Conservation (phyloP, 768 basidiomycete species). For the Trametes villosa region DNA sequence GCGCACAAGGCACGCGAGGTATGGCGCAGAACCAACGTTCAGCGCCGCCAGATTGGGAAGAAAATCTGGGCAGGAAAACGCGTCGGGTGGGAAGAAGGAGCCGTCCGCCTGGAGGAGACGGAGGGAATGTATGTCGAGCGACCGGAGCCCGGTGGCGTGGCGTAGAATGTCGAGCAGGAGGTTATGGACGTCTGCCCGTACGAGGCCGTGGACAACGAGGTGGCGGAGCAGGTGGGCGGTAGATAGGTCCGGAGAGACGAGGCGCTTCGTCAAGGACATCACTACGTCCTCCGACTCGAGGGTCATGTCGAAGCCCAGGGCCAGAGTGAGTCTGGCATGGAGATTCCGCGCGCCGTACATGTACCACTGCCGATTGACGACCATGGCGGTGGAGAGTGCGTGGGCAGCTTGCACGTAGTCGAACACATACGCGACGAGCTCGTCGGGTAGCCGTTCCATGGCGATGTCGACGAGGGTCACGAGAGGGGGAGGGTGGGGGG, state of each 20-base stretch:
- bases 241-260: constrained; percentile 12
- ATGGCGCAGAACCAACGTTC: constrained; percentile 18
- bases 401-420: constrained; percentile 1
- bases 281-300: constrained; percentile 9
- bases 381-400: constrained; percentile 21
- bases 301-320: constrained; percentile 6
- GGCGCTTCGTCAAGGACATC: constrained; percentile 17
- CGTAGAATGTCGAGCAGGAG: constrained; percentile 17
- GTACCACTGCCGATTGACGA: constrained; percentile 20
- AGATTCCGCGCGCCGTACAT: constrained; percentile 24
- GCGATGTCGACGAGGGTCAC: background rate
- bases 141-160: constrained; percentile 16
- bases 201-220: constrained; percentile 18
- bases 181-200: constrained; percentile 3
- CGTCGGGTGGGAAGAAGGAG: constrained; percentile 5
- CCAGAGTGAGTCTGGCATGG: constrained; percentile 17
- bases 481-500: background rate
- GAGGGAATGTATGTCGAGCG: constrained; percentile 20
- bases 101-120: background rate
- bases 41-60: constrained; percentile 29
- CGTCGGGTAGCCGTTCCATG: constrained; percentile 19
- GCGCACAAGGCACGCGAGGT: background rate
- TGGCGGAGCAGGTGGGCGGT: constrained; percentile 25
- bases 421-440: constrained; percentile 20
- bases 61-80: constrained; percentile 13